A percentile compares a stretch with the other conserved stretches of the same genome.
phyloP scores from a whole-genome alignment of 352 stramenopile species.

The Achlya hypogyna region DNA sequence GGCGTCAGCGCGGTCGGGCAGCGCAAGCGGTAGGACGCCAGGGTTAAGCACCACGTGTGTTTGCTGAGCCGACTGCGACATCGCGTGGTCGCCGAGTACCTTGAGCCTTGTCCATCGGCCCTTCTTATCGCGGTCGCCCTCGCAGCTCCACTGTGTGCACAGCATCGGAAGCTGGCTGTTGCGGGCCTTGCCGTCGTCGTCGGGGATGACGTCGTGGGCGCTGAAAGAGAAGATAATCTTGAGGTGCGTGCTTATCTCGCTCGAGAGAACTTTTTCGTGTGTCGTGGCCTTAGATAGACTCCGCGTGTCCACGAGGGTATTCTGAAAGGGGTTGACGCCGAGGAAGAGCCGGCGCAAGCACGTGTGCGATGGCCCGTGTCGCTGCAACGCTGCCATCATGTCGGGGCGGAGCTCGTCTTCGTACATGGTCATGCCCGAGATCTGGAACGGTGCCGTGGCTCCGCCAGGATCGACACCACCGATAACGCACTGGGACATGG shows the following conservation, averaged over 20 bases:
- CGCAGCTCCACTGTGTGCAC: slow-evolving; percentile 11
- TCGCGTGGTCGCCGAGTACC: not conserved
- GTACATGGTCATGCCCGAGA: slow-evolving; percentile 74
- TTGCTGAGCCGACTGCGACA: not conserved
- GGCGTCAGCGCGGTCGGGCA: not conserved
- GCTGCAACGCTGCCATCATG: slow-evolving; percentile 47
- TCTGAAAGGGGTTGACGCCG: slow-evolving; percentile 38
- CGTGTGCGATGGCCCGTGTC: slow-evolving; percentile 35
- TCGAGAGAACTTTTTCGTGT: slow-evolving; percentile 31
- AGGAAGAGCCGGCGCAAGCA: slow-evolving; percentile 25
- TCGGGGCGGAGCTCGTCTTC: slow-evolving; percentile 55
- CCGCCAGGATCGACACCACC: slow-evolving; percentile 35
- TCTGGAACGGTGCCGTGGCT: slow-evolving; percentile 22
- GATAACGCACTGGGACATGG: slow-evolving; percentile 61
- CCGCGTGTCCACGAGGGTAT: slow-evolving; percentile 14
- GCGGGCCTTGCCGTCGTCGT: not conserved
- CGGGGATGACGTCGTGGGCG: slow-evolving; percentile 21
- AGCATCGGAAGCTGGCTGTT: not conserved
- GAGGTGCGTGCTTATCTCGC: slow-evolving; percentile 37
- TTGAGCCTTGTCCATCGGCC: slow-evolving; percentile 4
- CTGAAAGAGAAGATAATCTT: slow-evolving; percentile 70
- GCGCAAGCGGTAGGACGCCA: not conserved
- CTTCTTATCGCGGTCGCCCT: not conserved
- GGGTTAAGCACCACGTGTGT: not conserved
- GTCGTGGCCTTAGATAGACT: slow-evolving; percentile 29